Percentiles rank a stretch among this genome's conserved stretches.
Evolutionary conservation across 306 rosid genomes (phyloP).

Genomic region (Gillenia trifoliata): DNA sequence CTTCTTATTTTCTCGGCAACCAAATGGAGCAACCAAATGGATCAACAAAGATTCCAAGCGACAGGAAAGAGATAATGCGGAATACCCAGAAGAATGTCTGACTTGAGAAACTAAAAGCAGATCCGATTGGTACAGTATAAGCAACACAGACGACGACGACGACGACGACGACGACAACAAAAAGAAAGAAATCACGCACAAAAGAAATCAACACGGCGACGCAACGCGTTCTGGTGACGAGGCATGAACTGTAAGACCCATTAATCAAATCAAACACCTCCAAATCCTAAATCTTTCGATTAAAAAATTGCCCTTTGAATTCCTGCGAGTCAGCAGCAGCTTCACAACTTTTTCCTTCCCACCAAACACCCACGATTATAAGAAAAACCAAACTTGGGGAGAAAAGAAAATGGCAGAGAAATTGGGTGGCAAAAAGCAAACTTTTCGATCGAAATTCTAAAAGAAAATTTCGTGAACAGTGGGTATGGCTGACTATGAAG

Average conservation of each 20-base stretch:
- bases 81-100: conserved; percentile 55
- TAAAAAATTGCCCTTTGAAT: conserved; percentile 21
- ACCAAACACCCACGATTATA: conserved; percentile 33
- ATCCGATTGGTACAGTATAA: conserved; percentile 51
- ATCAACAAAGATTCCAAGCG: conserved; percentile 44
- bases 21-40: too few species aligned
- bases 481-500: conserved; percentile 40
- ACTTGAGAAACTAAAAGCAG: conserved; percentile 39
- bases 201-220: conserved; percentile 36
- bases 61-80: too few species aligned
- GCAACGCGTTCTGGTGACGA: conserved; percentile 78
- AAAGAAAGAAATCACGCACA: neutral
- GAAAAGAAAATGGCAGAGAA: conserved; percentile 22
- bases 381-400: neutral
- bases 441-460: conserved; percentile 6
- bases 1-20: conserved; percentile 12
- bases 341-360: conserved; percentile 35
- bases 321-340: conserved; percentile 25
- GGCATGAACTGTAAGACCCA: conserved; percentile 73
- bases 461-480: conserved; percentile 25
- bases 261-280: conserved; percentile 33
- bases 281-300: conserved; percentile 25
- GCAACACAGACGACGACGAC: conserved; percentile 8
- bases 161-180: too few species aligned
- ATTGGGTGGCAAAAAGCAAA: conserved; percentile 24